Evolutionary conservation across 192 early-diverging fungal genomes (phyloP), one percentile per base, ranked within the genome.

Genomic region (Linderina pennispora): DNA sequence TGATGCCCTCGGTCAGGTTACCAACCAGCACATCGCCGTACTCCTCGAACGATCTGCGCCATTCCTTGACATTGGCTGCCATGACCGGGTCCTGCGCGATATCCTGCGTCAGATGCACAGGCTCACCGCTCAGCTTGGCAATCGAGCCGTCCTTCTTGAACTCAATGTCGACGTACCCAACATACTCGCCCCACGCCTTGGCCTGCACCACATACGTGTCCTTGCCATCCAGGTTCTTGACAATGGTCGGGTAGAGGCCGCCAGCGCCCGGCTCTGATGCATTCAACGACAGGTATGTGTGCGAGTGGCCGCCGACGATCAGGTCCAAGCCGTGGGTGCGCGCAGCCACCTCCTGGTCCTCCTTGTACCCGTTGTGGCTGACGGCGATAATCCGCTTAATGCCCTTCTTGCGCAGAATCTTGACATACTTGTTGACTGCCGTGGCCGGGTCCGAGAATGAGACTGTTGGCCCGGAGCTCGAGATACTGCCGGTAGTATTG

Each of bases 261-360:
- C 58, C 62, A 14, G 66, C 74, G 17, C 54, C 44, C n/a, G 62
- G 57, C n/a, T 70, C 73, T 8, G 52, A 52, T 0, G 75, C 50
- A 43, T 83, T 69, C 26, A 67, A 68, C 22, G 75, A 50, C 6
- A 89, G 55, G 42, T 82, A 77, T 1, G 83, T 76, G 47, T 89
- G 87, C 20, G 79, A 83, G 63, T 89, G 84, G 3, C 87, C 84
- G 23, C 87, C 87, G 34, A 87, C 74, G 58, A 85, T 83, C 24
- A 84, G 37, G 24, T 65, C 64, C 6, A 86, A 31, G 15, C 87
- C 82, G 37, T 62, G 54, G n/a, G 74, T 77, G 13, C 62, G 64
- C 40, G 69, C 65, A 3, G 82, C 84, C 24, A 84, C 53, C 22
- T 73, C 72, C 65, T 80, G 75, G 48, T 89, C 83, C n/a, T 80